Base-by-base conservation (phyloP, 192 early-diverging fungal genomes). In the Backusella luteola region DNA sequence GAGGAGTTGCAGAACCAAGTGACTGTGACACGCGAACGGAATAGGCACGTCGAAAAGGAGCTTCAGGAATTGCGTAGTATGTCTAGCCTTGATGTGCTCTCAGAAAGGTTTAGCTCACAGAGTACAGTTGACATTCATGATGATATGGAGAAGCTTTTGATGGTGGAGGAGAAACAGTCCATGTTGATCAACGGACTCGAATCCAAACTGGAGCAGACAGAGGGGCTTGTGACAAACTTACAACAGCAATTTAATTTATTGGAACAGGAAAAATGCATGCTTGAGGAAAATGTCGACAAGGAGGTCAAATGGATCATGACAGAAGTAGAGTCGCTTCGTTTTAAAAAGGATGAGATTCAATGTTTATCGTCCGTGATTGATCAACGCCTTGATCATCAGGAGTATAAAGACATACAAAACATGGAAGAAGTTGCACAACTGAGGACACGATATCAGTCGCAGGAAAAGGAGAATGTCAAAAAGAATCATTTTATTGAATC, bases 1-100 rank as follows among this genome's bases (percentile, higher is more conserved):
- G 79, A 77, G 59, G 79, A 77, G 34, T 46, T 81, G 26, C 72
- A 81, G 14, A 69, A 73, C 17, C 69, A 81, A 44, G 32, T 81
- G 32, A 73, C 69, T 1, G 71, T 78, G 14, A 78, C 77, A 32
- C 77, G 71, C 39, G 77, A 78, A 67, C 70, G 77, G 1, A 78
- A 78, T 35, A 53, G 15, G 36, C 66, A 41, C 6, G 77, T 78
- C 3, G 77, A 78, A 52, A 35, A 23, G 17, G 34, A 73, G 38
- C 46, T 78, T 3, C 35, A 42, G 19, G 69, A 70, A 23, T 39
- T 70, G 21, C 69, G 39, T 29, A 38, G 36, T 44, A 9, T 38
- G 2, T 26, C 69, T 23, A 70, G 56, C 4, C 11, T 63, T 12
- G 9, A 29, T 63, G 23, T 63, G 2, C 23, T 8, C 56, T 63